phyloP scores from a whole-genome alignment of 306 rosid species.

The Sicyos edulis region DNA sequence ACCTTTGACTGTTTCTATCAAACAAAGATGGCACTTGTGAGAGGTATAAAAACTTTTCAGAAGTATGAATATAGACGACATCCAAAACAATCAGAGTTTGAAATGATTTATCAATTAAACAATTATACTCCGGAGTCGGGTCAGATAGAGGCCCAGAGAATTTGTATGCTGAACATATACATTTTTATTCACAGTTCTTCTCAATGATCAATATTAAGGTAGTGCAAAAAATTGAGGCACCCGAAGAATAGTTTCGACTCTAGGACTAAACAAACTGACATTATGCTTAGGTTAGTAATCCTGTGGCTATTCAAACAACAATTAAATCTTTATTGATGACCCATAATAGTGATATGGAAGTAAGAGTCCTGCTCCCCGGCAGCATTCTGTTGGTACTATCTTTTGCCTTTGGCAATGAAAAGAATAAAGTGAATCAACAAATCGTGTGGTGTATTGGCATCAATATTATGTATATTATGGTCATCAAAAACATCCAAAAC shows the following conservation, averaged over 20 bases:
- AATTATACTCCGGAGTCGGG: not conserved
- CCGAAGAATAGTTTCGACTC: not conserved
- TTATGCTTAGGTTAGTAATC: not conserved
- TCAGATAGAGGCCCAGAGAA: not conserved
- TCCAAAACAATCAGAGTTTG: not conserved
- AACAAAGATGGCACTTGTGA: not conserved
- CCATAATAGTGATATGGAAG: not conserved
- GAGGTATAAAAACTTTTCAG: slow-evolving; percentile 1
- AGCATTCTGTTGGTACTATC: not conserved
- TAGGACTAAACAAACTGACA: slow-evolving; percentile 9
- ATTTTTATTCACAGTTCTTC: slow-evolving; percentile 7
- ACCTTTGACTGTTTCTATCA: not conserved
- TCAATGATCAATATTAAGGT: not conserved
- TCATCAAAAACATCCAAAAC: slow-evolving; percentile 7
- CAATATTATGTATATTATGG: not conserved
- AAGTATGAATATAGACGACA: not conserved
- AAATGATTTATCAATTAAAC: not conserved
- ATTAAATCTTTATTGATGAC: slow-evolving; percentile 10
- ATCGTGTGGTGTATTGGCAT: slow-evolving; percentile 3
- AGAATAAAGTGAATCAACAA: slow-evolving; percentile 16
- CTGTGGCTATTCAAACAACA: not conserved
- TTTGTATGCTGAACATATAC: not conserved
- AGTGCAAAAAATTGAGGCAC: slow-evolving; percentile 17
- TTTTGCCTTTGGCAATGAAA: not conserved
- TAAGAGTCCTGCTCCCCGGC: slow-evolving; percentile 11